Conservation (phyloP, 1,284 basidiomycete genomes). For the Abortiporus biennis region DNA sequence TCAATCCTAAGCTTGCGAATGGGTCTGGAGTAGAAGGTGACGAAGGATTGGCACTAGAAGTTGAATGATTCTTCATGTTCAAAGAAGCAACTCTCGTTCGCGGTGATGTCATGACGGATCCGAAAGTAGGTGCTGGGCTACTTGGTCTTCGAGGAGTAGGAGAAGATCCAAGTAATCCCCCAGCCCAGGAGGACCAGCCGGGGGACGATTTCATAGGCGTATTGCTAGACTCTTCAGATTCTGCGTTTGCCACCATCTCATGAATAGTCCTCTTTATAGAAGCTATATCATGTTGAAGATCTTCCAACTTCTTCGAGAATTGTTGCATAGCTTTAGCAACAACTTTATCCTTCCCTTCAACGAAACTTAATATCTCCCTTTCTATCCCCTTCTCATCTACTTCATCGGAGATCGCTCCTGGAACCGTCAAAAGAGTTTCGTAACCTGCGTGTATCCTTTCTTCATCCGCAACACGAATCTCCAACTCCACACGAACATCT, state of each 20-base stretch:
- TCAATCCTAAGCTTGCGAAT: slow-evolving; percentile 45
- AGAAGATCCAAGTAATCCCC: slow-evolving; percentile 33
- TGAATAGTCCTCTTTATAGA: slow-evolving; percentile 54
- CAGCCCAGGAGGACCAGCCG: slow-evolving; percentile 57
- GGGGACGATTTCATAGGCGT: slow-evolving; percentile 15
- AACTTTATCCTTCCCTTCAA: slow-evolving; percentile 47
- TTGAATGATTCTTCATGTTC: slow-evolving; percentile 23
- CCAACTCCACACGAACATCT: slow-evolving; percentile 81
- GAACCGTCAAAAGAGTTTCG: slow-evolving; percentile 62
- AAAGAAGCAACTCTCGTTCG: slow-evolving; percentile 44
- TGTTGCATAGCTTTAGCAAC: slow-evolving; percentile 42
- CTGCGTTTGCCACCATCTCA: slow-evolving; percentile 3
- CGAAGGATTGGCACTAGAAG: slow-evolving; percentile 4
- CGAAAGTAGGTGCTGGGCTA: slow-evolving; percentile 43
- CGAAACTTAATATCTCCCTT: slow-evolving; percentile 52
- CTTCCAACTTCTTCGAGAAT: slow-evolving; percentile 59
- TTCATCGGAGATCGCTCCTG: slow-evolving; percentile 36
- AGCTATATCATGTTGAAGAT: slow-evolving; percentile 79
- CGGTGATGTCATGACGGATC: slow-evolving; percentile 61
- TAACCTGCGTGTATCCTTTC: slow-evolving; percentile 66
- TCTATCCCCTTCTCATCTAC: slow-evolving; percentile 37
- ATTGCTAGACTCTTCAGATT: neutral
- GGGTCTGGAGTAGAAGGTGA: slow-evolving; percentile 26
- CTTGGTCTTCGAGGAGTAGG: slow-evolving; percentile 35
- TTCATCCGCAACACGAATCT: slow-evolving; percentile 80